These are phyloP conservation scores for Aspergillus intermedius DNA, from an alignment of 2,329 filamentous ascomycete genomes.

Conservation along the genomic window DNA sequence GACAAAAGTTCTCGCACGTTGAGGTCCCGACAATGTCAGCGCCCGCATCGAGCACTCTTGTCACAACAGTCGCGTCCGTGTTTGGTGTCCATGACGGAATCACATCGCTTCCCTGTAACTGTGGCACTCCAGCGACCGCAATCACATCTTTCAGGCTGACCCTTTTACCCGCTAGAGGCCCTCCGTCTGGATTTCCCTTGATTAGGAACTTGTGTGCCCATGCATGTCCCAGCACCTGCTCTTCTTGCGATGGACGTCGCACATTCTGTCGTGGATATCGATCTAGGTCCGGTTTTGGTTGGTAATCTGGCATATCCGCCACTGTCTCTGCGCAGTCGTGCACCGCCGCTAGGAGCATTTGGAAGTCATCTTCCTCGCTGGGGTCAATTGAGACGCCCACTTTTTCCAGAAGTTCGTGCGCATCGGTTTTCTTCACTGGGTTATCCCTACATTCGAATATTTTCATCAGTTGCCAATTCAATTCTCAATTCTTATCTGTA, in stretches of 20 bases:
- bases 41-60: slow-evolving; percentile 45
- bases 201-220: slow-evolving; percentile 50
- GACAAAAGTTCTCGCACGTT: slow-evolving; percentile 50
- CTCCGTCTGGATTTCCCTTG: slow-evolving; percentile 22
- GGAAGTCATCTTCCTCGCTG: slow-evolving; percentile 40
- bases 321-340: slow-evolving; percentile 47
- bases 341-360: slow-evolving; percentile 45
- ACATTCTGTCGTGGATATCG: slow-evolving; percentile 43
- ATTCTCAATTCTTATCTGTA: not conserved
- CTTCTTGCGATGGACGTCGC: slow-evolving; percentile 31
- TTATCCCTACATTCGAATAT: slow-evolving; percentile 22
- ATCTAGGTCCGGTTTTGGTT: slow-evolving; percentile 35
- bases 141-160: slow-evolving; percentile 52
- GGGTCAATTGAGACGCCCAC: slow-evolving; percentile 34
- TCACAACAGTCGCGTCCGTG: slow-evolving; percentile 51
- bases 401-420: slow-evolving; percentile 28
- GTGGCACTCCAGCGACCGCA: slow-evolving; percentile 49
- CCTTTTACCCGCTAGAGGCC: slow-evolving; percentile 37
- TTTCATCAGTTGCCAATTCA: not conserved
- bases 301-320: slow-evolving; percentile 42
- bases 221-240: slow-evolving; percentile 44
- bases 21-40: slow-evolving; percentile 47
- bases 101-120: slow-evolving; percentile 48
- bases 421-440: slow-evolving; percentile 38
- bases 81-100: slow-evolving; percentile 46